Percentiles rank a stretch among this genome's conserved stretches.
phyloP scores from a whole-genome alignment of 768 basidiomycete species.

The Holtermannia corniformis region DNA sequence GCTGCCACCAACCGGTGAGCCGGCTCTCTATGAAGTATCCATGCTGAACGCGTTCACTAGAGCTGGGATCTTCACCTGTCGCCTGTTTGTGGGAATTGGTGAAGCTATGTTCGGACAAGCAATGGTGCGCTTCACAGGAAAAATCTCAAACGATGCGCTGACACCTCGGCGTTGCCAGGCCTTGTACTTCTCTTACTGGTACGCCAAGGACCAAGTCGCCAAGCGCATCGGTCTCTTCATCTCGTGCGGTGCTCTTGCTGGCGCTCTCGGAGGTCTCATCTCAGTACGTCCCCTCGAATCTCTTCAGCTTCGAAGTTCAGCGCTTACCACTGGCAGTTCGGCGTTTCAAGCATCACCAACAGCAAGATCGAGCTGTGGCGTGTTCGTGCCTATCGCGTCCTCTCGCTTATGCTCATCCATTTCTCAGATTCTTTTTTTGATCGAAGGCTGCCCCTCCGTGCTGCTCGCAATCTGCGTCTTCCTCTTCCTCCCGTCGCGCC shows the following conservation, averaged over 20 bases:
- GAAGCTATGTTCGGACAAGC: conserved; percentile 40
- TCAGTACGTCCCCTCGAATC: conserved; percentile 6
- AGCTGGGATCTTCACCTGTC: conserved; percentile 40
- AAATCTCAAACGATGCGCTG: background rate
- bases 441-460: conserved; percentile 42
- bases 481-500: conserved; percentile 43
- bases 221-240: conserved; percentile 45
- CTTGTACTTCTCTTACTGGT: conserved; percentile 38
- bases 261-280: conserved; percentile 40
- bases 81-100: conserved; percentile 40
- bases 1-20: conserved; percentile 31
- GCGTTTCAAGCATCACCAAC: conserved; percentile 30
- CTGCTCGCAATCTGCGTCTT: conserved; percentile 41
- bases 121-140: conserved; percentile 13
- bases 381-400: background rate
- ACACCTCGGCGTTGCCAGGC: conserved; percentile 6
- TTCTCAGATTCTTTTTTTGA: conserved; percentile 42
- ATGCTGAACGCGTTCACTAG: too few species aligned
- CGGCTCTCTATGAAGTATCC: too few species aligned
- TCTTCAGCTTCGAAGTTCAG: background rate
- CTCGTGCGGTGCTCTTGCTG: conserved; percentile 36
- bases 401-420: conserved; percentile 5
- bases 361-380: conserved; percentile 27
- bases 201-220: conserved; percentile 41
- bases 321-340: conserved; percentile 16